phyloP scores from a whole-genome alignment of 495 filamentous ascomycete genomes.

The Pyrenula aspistea region DNA sequence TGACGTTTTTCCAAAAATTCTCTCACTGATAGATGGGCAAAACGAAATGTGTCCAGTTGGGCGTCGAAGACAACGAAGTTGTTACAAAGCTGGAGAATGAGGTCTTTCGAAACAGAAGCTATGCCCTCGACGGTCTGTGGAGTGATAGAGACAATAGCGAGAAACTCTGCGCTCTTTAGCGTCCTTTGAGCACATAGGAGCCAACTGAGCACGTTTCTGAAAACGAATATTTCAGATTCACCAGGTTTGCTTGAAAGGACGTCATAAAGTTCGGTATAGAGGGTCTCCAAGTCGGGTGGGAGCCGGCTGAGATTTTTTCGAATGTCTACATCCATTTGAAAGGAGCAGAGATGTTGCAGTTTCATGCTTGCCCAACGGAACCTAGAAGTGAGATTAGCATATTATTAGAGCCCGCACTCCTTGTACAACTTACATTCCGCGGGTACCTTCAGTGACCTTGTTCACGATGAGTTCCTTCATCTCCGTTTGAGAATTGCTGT shows the following conservation, averaged over 20 bases:
- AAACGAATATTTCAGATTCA: not conserved
- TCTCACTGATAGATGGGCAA: conserved; percentile 19
- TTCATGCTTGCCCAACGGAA: conserved; percentile 19
- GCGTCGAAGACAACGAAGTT: not conserved
- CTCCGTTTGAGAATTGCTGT: not conserved
- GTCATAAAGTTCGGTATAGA: not conserved
- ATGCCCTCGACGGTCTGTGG: not conserved
- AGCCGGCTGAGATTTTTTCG: not conserved
- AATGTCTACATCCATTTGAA: conserved; percentile 1
- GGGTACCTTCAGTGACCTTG: conserved; percentile 7
- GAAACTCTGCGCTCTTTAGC: not conserved
- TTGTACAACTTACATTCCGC: conserved; percentile 8
- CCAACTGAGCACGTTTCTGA: not conserved
- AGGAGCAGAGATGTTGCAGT: conserved; percentile 7
- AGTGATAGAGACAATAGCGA: not conserved
- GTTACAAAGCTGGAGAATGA: not conserved
- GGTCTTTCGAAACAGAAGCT: not conserved
- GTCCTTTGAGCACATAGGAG: not conserved
- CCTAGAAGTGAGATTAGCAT: not conserved
- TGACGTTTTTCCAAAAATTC: conserved; percentile 9
- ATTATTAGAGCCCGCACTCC: not conserved
- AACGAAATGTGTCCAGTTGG: conserved; percentile 16
- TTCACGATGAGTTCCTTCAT: conserved; percentile 9
- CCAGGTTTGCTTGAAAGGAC: not conserved
- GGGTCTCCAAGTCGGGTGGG: not conserved